These are phyloP conservation scores for Penicillium atrosanguineum DNA, from an alignment of 495 filamentous ascomycete species.

Conservation along the genomic window DNA sequence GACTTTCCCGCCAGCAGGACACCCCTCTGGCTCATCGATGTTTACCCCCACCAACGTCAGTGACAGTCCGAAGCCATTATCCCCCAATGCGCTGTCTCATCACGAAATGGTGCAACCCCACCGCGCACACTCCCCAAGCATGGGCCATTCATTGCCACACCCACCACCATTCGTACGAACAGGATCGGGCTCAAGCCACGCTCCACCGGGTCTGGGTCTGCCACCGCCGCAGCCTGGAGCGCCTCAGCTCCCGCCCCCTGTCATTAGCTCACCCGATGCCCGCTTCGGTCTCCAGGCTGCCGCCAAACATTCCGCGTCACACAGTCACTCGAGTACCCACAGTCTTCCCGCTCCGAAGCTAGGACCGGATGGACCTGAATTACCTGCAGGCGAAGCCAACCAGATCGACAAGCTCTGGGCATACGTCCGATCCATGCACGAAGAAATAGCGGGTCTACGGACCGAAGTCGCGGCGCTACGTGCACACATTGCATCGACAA, in stretches of 20 bases:
- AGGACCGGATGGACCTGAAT: constrained; percentile 25
- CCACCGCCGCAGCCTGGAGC: constrained; percentile 39
- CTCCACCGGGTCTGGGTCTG: constrained; percentile 30
- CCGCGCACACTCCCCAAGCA: constrained; percentile 66
- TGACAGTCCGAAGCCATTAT: constrained; percentile 84
- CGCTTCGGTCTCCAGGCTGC: constrained; percentile 40
- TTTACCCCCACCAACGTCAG: constrained; percentile 76
- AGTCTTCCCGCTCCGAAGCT: constrained; percentile 27
- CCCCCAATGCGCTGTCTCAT: constrained; percentile 63
- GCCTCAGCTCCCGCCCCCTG: constrained; percentile 54
- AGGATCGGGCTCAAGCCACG: constrained; percentile 28
- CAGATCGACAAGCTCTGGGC: constrained; percentile 44
- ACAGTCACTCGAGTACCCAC: constrained; percentile 44
- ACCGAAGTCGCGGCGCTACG: constrained; percentile 41
- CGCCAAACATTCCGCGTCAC: constrained; percentile 33
- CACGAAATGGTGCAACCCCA: constrained; percentile 53
- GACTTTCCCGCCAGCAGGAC: constrained; percentile 46
- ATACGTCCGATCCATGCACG: constrained; percentile 44
- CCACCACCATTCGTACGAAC: constrained; percentile 64
- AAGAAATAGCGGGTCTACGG: constrained; percentile 37
- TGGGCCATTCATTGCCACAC: constrained; percentile 57
- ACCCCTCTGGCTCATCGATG: constrained; percentile 50
- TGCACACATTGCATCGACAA: constrained; percentile 40
- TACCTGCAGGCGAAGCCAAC: constrained; percentile 23
- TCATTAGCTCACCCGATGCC: constrained; percentile 45